Base-by-base conservation (phyloP, 2,329 filamentous ascomycete species). In the Pseudogymnoascus sp. region DNA sequence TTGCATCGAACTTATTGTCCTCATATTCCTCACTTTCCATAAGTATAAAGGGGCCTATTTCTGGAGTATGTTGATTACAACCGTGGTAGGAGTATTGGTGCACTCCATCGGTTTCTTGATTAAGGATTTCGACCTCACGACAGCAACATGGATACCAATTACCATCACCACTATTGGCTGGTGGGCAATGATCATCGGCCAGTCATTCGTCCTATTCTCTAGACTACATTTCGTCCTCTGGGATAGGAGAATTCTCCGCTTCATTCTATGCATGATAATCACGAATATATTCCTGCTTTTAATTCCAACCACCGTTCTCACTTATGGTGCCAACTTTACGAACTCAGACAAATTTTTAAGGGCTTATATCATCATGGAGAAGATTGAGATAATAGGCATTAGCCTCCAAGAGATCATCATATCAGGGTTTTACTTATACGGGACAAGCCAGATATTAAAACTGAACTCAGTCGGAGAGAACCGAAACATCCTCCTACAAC, bases 111-210 rank as follows among this genome's bases (percentile, higher is more conserved):
- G 79, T 1, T 81, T 81, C 66, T 64, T 80, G 38, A 69, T 80
- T 61, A 80, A 80, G 65, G 72, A 81, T 38, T 65, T 62, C 35
- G 45, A 60, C 21, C 58, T 60, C 35, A 16, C 58, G 67, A 77
- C 0, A 80, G 79, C 2, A 80, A 81, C 65, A 64, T 80, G 39
- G 69, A 79, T 62, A 80, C 80, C 66, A 72, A 81, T 45, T 61
- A 43, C 26, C 31, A 49, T 59, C 6, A 39, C 16, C 16, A 38
- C 29, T 26, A 59, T 80, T 39, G 81, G 81, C 1, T 83, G 81
- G 81, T 80, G 76, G 68, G 68, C 73, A 3, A 82, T 84, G 80
- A 75, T 83, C 0, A 81, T 80, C n/a, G 82, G 82, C 0, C 80
- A 83, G 67, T 78, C 78, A 1, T 66, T 82, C 21, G 82, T 84